phyloP scores from a whole-genome alignment of 495 filamentous ascomycete species.

The Penicillium cataractarum region DNA sequence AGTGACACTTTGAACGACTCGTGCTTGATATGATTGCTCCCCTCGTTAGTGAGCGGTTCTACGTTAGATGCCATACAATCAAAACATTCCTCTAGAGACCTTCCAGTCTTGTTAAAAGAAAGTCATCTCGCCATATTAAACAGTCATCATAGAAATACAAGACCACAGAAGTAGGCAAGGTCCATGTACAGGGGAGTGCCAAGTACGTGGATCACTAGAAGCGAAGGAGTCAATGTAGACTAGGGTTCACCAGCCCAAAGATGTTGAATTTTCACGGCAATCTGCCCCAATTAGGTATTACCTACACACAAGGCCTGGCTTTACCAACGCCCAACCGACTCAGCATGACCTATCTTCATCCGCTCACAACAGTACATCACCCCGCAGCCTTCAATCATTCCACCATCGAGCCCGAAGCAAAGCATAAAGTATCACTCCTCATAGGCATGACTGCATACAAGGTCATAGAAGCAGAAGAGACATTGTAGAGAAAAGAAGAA shows the following conservation, averaged over 20 bases:
- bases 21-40: too few relatives aligned
- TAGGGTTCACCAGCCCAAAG: not conserved
- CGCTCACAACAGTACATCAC: conserved; percentile 1
- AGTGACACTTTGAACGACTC: too few relatives aligned
- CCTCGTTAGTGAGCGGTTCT: too few relatives aligned
- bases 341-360: conserved; percentile 8
- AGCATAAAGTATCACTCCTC: conserved; percentile 9
- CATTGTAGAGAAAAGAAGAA: conserved; percentile 4
- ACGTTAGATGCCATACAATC: too few relatives aligned
- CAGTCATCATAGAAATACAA: too few relatives aligned
- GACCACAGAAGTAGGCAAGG: too few relatives aligned
- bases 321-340: not conserved
- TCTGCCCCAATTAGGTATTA: conserved; percentile 10
- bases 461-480: conserved; percentile 2
- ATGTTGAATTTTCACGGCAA: conserved; percentile 24
- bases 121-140: too few relatives aligned
- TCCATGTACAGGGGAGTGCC: not conserved
- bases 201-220: not conserved
- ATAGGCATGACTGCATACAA: conserved; percentile 22
- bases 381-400: not conserved
- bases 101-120: too few relatives aligned
- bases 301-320: conserved; percentile 9
- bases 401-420: not conserved
- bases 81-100: too few relatives aligned
- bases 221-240: not conserved